Percentiles rank a stretch among this genome's conserved stretches.
Conservation (phyloP, 2,329 filamentous ascomycete species). For the Lachnellula occidentalis region DNA sequence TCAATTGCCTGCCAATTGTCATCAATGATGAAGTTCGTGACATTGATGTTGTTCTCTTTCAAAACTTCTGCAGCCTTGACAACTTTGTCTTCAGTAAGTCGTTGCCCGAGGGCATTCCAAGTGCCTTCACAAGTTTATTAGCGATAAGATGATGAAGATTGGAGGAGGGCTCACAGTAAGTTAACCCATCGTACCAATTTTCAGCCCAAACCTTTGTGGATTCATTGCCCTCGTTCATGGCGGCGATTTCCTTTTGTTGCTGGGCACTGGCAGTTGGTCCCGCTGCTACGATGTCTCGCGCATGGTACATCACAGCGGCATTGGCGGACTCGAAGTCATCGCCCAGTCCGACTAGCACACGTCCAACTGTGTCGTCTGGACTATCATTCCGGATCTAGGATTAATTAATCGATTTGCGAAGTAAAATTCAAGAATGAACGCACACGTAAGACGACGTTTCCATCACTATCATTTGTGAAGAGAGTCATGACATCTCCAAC, state of each 20-base stretch:
- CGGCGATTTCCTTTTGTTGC: slow-evolving; percentile 41
- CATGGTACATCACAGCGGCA: slow-evolving; percentile 80
- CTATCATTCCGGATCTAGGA: slow-evolving; percentile 63
- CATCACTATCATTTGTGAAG: slow-evolving; percentile 59
- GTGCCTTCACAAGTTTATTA: slow-evolving; percentile 48
- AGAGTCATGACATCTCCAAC: slow-evolving; percentile 64
- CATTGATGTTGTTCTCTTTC: slow-evolving; percentile 64
- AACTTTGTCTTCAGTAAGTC: slow-evolving; percentile 75
- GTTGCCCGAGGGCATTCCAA: slow-evolving; percentile 88
- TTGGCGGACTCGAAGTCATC: slow-evolving; percentile 69
- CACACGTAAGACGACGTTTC: slow-evolving; percentile 62
- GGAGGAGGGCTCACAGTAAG: slow-evolving; percentile 57
- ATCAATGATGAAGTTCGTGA: slow-evolving; percentile 88
- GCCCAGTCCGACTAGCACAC: slow-evolving; percentile 65
- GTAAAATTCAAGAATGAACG: slow-evolving; percentile 13
- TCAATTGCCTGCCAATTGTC: slow-evolving; percentile 90
- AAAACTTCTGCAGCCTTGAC: slow-evolving; percentile 68
- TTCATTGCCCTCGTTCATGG: slow-evolving; percentile 41
- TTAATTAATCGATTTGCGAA: slow-evolving; percentile 10
- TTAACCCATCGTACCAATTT: slow-evolving; percentile 86
- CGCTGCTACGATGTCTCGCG: slow-evolving; percentile 57
- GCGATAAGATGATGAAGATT: not conserved
- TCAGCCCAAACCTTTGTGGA: slow-evolving; percentile 61
- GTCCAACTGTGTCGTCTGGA: slow-evolving; percentile 46
- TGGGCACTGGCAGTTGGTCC: slow-evolving; percentile 40